Evolutionary conservation across 2,329 filamentous ascomycete species (phyloP).

Genomic region (Paraphoma sp.): DNA sequence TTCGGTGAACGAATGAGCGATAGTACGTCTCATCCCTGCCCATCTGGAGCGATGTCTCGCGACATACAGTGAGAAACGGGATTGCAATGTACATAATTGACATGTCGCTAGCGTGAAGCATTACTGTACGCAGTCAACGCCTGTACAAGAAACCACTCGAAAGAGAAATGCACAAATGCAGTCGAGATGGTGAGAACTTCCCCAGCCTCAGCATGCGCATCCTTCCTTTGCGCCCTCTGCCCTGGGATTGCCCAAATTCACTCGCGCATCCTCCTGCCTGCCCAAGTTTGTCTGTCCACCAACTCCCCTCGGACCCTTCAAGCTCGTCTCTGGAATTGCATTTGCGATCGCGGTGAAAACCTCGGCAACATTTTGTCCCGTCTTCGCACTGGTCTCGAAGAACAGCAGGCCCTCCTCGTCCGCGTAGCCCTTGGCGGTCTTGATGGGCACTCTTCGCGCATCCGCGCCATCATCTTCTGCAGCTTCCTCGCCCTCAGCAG

Average conservation of each 20-base stretch:
- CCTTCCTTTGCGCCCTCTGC: slow-evolving; percentile 82
- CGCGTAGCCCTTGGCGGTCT: slow-evolving; percentile 90
- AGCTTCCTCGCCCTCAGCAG: slow-evolving; percentile 54
- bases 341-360: slow-evolving; percentile 99
- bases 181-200: not conserved
- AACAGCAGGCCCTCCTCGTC: slow-evolving; percentile 94
- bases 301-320: slow-evolving; percentile 83
- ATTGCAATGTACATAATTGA: not conserved
- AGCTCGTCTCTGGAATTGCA: slow-evolving; percentile 93
- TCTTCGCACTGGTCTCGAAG: slow-evolving; percentile 98
- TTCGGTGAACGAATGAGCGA: slow-evolving; percentile 3
- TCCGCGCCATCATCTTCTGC: slow-evolving; percentile 71
- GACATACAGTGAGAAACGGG: not conserved
- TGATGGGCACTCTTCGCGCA: slow-evolving; percentile 86
- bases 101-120: slow-evolving; percentile 6
- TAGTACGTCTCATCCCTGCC: not conserved
- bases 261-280: slow-evolving; percentile 70
- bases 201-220: slow-evolving; percentile 76
- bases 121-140: slow-evolving; percentile 7
- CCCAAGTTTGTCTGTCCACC: slow-evolving; percentile 63
- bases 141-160: slow-evolving; percentile 3
- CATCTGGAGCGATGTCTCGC: not conserved
- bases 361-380: slow-evolving; percentile 89
- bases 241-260: slow-evolving; percentile 79
- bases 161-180: not conserved